Conservation (phyloP, 352 stramenopile species). For the Phytophthora ramorum region DNA sequence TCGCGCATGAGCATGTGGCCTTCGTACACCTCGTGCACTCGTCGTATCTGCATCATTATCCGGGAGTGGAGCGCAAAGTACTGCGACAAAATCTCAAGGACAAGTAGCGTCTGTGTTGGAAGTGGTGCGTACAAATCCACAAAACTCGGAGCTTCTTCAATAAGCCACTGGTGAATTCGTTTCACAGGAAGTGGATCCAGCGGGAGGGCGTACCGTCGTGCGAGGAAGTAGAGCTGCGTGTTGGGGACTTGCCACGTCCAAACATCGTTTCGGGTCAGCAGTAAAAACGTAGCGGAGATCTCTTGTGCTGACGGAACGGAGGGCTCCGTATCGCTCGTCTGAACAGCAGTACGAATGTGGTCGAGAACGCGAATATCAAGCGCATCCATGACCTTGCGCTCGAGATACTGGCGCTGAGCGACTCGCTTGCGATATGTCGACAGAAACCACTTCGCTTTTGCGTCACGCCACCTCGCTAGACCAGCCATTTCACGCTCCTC, state of each 20-base stretch:
- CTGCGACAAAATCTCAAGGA: conserved; percentile 40
- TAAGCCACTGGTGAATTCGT: conserved; percentile 40
- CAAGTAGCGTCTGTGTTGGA: conserved; percentile 34
- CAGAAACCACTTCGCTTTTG: conserved; percentile 12
- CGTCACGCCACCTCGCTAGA: conserved; percentile 7
- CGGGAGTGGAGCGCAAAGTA: conserved; percentile 42
- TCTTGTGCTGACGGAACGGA: not conserved
- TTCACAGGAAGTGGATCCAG: conserved; percentile 40
- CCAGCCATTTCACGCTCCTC: conserved; percentile 11
- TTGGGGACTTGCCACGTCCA: conserved; percentile 41
- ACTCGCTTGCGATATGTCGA: conserved; percentile 14
- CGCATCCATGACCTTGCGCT: conserved; percentile 2
- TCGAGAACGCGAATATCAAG: conserved; percentile 18
- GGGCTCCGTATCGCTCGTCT: not conserved
- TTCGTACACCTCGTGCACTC: conserved; percentile 42
- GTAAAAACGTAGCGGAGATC: conserved; percentile 18
- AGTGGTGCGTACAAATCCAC: conserved; percentile 47
- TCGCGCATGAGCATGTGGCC: conserved; percentile 37
- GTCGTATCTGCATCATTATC: conserved; percentile 32
- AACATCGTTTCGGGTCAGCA: conserved; percentile 35
- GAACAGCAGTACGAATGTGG: conserved; percentile 19
- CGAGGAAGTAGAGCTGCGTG: conserved; percentile 34
- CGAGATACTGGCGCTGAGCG: not conserved
- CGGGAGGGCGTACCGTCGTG: conserved; percentile 31
- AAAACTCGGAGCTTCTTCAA: conserved; percentile 10